A percentile compares a stretch with the other conserved stretches of the same genome.
These are phyloP conservation scores for Solanum hybrid DNA, from an alignment of 305 asterid genomes.

Conservation along the genomic window DNA sequence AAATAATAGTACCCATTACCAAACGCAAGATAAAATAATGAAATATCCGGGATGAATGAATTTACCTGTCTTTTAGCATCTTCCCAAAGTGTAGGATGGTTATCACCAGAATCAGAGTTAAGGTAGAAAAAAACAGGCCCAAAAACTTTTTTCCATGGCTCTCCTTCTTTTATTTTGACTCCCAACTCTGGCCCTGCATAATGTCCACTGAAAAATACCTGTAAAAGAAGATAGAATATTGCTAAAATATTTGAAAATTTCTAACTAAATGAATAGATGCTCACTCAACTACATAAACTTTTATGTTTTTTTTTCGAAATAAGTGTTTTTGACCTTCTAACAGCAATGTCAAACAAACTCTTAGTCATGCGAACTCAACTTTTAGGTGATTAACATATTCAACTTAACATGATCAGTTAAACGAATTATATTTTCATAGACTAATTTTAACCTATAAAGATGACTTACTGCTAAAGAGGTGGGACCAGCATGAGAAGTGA, in stretches of 20 bases:
- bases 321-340: no score
- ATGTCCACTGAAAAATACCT: constrained; percentile 11
- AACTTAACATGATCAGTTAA: neutral
- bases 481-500: constrained; percentile 62
- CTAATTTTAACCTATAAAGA: neutral
- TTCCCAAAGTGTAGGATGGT: constrained; percentile 35
- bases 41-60: neutral
- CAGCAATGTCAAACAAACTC: no score
- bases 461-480: constrained; percentile 40
- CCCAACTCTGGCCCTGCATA: constrained; percentile 7
- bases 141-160: constrained; percentile 8
- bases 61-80: constrained; percentile 54
- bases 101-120: constrained; percentile 5
- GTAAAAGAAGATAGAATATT: neutral
- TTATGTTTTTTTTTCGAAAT: no score
- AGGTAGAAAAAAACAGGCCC: constrained; percentile 11
- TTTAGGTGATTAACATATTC: neutral
- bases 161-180: constrained; percentile 2
- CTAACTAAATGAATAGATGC: neutral
- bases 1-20: neutral
- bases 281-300: neutral
- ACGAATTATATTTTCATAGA: neutral
- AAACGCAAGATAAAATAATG: neutral
- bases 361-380: neutral
- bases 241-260: neutral